These are phyloP conservation scores for Metarhizium anisopliae DNA, from an alignment of 2,329 filamentous ascomycete genomes.

Conservation along the genomic window DNA sequence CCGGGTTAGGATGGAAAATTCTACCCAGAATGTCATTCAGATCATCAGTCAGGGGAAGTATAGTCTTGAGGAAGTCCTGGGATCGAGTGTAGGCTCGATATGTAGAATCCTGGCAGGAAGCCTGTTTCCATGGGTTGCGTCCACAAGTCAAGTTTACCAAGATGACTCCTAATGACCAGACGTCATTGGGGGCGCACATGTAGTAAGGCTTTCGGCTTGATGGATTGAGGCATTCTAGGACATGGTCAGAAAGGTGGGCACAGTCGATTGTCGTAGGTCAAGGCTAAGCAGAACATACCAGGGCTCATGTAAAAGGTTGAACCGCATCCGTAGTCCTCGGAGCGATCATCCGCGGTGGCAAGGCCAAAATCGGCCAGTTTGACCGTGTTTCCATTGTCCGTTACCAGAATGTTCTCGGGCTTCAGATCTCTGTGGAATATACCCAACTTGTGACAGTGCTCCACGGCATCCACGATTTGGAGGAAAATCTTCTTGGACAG, in stretches of 20 bases:
- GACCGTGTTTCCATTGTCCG: slow-evolving; percentile 77
- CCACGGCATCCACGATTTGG: slow-evolving; percentile 92
- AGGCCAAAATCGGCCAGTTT: slow-evolving; percentile 97
- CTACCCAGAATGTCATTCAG: slow-evolving; percentile 78
- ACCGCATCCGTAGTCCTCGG: slow-evolving; percentile 93
- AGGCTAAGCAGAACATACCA: slow-evolving; percentile 50
- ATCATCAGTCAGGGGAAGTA: slow-evolving; percentile 82
- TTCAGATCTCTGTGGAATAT: slow-evolving; percentile 98
- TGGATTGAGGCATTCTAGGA: slow-evolving; percentile 79
- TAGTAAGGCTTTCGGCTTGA: slow-evolving; percentile 69
- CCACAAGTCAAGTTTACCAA: slow-evolving; percentile 96
- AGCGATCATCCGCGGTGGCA: slow-evolving; percentile 73
- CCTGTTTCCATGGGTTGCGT: slow-evolving; percentile 97
- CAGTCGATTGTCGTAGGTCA: background rate
- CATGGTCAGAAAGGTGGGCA: slow-evolving; percentile 15
- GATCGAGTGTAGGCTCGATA: slow-evolving; percentile 86
- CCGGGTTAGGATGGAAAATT: slow-evolving; percentile 81
- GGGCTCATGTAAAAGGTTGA: slow-evolving; percentile 99
- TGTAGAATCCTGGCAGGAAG: slow-evolving; percentile 85
- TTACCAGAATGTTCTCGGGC: slow-evolving; percentile 94
- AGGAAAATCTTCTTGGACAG: slow-evolving; percentile 83
- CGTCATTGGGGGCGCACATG: slow-evolving; percentile 86
- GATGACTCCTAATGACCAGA: slow-evolving; percentile 97
- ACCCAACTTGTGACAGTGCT: slow-evolving; percentile 84
- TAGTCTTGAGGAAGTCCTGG: slow-evolving; percentile 80